Percentiles rank a stretch among this genome's conserved stretches.
These are phyloP conservation scores for Aspergillus indologenus DNA, from an alignment of 495 filamentous ascomycete species.

Conservation along the genomic window DNA sequence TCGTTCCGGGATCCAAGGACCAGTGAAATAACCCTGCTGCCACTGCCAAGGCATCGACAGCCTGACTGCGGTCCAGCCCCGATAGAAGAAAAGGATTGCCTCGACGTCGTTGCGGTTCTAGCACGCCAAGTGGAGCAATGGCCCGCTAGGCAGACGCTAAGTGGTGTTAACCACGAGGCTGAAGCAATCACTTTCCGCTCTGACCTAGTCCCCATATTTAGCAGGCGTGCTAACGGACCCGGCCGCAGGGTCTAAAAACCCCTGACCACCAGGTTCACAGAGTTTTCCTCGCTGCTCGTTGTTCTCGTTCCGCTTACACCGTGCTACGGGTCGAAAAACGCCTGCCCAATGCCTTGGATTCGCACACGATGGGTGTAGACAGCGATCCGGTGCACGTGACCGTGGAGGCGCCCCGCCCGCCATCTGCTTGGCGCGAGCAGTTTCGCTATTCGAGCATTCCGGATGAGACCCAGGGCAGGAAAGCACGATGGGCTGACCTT, in stretches of 20 bases:
- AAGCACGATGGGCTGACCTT: neutral
- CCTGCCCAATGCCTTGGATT: neutral
- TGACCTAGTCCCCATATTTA: neutral
- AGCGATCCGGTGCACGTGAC: neutral
- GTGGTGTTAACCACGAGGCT: neutral
- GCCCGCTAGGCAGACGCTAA: neutral
- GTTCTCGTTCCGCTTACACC: neutral
- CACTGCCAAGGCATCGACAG: neutral
- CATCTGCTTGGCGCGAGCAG: neutral
- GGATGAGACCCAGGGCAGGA: neutral
- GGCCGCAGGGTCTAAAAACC: neutral
- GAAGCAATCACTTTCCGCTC: neutral
- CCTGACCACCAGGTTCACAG: neutral
- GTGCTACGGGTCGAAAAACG: neutral
- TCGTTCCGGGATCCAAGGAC: neutral
- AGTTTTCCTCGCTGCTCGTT: neutral
- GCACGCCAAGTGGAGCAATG: neutral
- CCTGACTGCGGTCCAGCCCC: too few relatives aligned
- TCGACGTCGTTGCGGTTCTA: neutral
- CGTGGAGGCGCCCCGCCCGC: neutral
- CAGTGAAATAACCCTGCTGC: neutral
- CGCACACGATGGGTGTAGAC: neutral
- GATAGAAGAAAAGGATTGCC: too few relatives aligned
- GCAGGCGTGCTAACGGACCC: neutral
- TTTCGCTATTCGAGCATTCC: neutral